Conservation (phyloP, 345 rosid genomes). For the Hibiscus syriacus region DNA sequence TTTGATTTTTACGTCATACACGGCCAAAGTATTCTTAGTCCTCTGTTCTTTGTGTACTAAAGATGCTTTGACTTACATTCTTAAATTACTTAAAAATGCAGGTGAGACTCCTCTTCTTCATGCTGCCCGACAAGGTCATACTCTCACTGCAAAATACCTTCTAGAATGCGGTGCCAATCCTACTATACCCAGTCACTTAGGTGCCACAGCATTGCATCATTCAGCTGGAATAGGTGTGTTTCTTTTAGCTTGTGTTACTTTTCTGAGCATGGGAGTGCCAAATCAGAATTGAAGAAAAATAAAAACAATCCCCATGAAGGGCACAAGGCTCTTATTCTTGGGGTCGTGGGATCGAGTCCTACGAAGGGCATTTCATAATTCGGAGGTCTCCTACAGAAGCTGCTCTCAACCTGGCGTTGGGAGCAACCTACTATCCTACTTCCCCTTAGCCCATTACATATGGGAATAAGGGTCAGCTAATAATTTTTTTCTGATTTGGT, state of each 20-base stretch:
- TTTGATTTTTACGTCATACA: not conserved
- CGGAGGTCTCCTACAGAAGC: too few species aligned
- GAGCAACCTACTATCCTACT: too few species aligned
- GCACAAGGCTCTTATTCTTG: too few species aligned
- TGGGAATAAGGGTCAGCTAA: too few species aligned
- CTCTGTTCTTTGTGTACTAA: not conserved
- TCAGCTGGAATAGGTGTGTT: conserved; percentile 68
- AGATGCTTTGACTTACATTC: not conserved
- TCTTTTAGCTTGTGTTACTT: conserved; percentile 1
- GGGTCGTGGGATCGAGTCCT: too few species aligned
- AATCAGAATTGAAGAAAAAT: too few species aligned
- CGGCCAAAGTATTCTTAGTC: not conserved
- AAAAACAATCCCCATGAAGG: too few species aligned
- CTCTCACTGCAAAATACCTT: conserved; percentile 64
- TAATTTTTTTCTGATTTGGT: too few species aligned
- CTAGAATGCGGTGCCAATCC: conserved; percentile 74
- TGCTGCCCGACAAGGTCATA: conserved; percentile 90
- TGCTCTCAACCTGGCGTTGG: too few species aligned
- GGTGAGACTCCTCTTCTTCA: conserved; percentile 93
- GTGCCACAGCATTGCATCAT: conserved; percentile 87
- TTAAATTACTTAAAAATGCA: conserved; percentile 23
- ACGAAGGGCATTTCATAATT: too few species aligned
- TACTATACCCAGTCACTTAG: conserved; percentile 64
- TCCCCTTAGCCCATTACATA: too few species aligned
- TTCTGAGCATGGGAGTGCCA: not conserved